A percentile compares a stretch with the other conserved stretches of the same genome.
Conservation (phyloP, 768 basidiomycete species). For the Tylopilus vinaceipallidus region DNA sequence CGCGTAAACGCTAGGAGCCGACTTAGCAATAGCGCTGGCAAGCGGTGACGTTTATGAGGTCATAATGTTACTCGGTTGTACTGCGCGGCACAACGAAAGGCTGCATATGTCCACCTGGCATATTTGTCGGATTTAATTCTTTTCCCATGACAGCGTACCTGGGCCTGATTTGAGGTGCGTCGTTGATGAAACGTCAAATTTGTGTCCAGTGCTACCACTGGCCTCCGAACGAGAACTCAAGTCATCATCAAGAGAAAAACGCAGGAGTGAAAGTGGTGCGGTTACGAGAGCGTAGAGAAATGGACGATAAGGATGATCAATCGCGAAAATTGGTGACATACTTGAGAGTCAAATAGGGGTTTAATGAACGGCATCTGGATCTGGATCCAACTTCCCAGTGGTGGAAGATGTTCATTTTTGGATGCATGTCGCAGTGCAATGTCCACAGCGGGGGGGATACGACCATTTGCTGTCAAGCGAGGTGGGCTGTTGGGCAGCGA, state of each 20-base stretch:
- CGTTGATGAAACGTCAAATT: neutral
- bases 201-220: constrained; percentile 4
- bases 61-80: neutral
- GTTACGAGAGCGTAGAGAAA: neutral
- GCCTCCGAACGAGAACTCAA: neutral
- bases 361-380: neutral
- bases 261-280: neutral
- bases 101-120: constrained; percentile 11
- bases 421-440: neutral
- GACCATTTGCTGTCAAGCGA: neutral
- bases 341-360: neutral
- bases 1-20: too few species aligned
- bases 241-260: neutral
- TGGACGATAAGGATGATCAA: constrained; percentile 1
- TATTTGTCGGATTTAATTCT: constrained; percentile 9
- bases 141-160: constrained; percentile 5
- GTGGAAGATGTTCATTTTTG: neutral
- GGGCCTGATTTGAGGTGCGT: neutral
- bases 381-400: neutral
- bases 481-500: neutral
- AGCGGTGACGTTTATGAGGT: constrained; percentile 4
- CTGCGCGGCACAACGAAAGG: neutral
- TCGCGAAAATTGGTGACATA: neutral
- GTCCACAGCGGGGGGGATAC: neutral
- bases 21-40: constrained; percentile 1